These are phyloP conservation scores for Kwoniella heveanensis DNA, from an alignment of 768 basidiomycete species.

Conservation along the genomic window DNA sequence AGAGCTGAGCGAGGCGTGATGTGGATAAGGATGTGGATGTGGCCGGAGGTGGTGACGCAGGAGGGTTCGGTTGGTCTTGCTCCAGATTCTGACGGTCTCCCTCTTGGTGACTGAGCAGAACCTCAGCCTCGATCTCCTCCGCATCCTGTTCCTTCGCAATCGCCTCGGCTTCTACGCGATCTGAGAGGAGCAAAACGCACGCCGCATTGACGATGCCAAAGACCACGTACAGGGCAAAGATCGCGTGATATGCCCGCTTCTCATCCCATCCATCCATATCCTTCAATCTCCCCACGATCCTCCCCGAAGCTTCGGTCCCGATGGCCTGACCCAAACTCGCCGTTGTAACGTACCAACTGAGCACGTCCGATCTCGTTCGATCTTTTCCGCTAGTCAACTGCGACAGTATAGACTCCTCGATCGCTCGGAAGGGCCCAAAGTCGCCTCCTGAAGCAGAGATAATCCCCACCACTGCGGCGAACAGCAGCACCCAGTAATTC, in stretches of 20 bases:
- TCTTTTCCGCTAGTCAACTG: slow-evolving; percentile 26
- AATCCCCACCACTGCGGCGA: slow-evolving; percentile 43
- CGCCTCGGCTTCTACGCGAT: slow-evolving; percentile 22
- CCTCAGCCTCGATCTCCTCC: slow-evolving; percentile 8
- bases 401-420: slow-evolving; percentile 49
- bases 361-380: slow-evolving; percentile 28
- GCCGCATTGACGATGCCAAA: slow-evolving; percentile 32
- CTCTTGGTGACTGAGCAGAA: background rate
- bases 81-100: background rate
- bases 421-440: slow-evolving; percentile 47
- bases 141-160: background rate
- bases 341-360: slow-evolving; percentile 37
- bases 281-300: slow-evolving; percentile 20
- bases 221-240: slow-evolving; percentile 36
- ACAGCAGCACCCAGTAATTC: slow-evolving; percentile 41
- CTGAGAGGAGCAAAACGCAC: slow-evolving; percentile 18
- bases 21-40: background rate
- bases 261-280: slow-evolving; percentile 28
- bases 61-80: background rate
- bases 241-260: slow-evolving; percentile 33
- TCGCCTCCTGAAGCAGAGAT: slow-evolving; percentile 42
- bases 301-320: slow-evolving; percentile 31
- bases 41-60: background rate
- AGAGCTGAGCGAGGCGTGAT: slow-evolving; percentile 26
- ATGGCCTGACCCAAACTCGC: slow-evolving; percentile 37